Evolutionary conservation across 768 basidiomycete species (phyloP).

Genomic region (Tricholoma matsutake): DNA sequence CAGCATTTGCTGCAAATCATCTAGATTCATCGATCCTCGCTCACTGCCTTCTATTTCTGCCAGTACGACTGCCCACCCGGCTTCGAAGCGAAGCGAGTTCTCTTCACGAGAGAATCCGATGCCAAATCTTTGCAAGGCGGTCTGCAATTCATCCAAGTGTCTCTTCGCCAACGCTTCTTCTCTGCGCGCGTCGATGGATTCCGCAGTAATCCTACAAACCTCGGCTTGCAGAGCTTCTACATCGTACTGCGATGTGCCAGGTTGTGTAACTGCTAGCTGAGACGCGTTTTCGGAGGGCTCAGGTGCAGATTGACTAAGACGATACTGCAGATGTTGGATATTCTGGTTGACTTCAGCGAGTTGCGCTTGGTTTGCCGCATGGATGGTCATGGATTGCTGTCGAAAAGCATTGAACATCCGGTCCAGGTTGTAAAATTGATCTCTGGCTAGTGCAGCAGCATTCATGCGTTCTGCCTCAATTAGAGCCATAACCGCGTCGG

Average conservation of each 20-base stretch:
- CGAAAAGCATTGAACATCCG: conserved; percentile 7
- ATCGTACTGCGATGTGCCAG: neutral
- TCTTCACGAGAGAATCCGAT: conserved; percentile 14
- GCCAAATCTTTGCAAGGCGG: conserved; percentile 11
- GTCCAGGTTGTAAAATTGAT: conserved; percentile 11
- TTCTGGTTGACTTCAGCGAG: conserved; percentile 1
- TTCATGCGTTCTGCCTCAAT: conserved; percentile 19
- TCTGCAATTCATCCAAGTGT: conserved; percentile 13
- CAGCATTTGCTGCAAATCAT: conserved; percentile 13
- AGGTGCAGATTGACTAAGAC: conserved; percentile 6
- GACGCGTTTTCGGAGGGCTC: neutral
- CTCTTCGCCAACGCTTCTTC: conserved; percentile 5
- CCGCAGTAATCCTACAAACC: neutral
- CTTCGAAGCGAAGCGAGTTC: conserved; percentile 16
- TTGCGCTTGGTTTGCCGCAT: conserved; percentile 8
- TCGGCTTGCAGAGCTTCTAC: neutral
- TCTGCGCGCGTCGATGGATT: neutral
- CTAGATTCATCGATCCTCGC: conserved; percentile 11
- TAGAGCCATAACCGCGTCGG: conserved; percentile 19
- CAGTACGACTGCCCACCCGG: conserved; percentile 15
- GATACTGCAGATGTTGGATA: conserved; percentile 5
- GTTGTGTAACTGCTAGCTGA: neutral
- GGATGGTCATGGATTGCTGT: conserved; percentile 3
- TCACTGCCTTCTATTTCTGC: conserved; percentile 13
- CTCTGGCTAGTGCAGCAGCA: conserved; percentile 10